Evolutionary conservation across 345 rosid species (phyloP), one percentile per base, ranked within the genome.

Genomic region (Eutrema yunnanense): DNA sequence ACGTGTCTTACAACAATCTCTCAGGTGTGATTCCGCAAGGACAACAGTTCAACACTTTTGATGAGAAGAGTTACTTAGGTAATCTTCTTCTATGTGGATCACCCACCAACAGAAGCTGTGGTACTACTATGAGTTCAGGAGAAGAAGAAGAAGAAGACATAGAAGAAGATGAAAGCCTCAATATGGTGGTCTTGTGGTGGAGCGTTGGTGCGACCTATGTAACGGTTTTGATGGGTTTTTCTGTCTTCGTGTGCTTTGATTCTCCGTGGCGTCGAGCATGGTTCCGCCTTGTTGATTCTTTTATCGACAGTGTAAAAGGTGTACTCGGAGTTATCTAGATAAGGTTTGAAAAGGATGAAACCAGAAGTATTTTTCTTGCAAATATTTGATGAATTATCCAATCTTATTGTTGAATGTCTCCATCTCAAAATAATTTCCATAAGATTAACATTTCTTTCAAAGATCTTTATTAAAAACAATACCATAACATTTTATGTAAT

Each of bases 1-100:
- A 70, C 12, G 67, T 76, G 2, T 76, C 75, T 14, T 73, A 73
- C 41, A 73, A 73, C 46, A 4, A 57, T 8, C 14, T 73, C 1
- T 73, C 77, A 0, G 65, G 72, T 56, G 44, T 65, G 51, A 57
- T 73, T 56, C 77, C 71, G 8, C 72, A 36, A 65, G 72, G 64
- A 27, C 46, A 26, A 46, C 71, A 64, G 41, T 73, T 73, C 6
- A 56, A 54, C 32, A 73, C 77, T 2, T 73, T 73, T 56, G 59
- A 59, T 55, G 72, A 47, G 60, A 48, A 38, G 2, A 65, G 71
- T 49, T 73, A 65, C 66, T 36, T 65, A 12, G 72, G 66, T 16
- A 73, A 73, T 65, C 2, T 19, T 14, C 66, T 14, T 56, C 72
- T 73, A 0, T 65, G 72, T 66, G 77, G 52, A 47, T 13, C 72